Evolutionary conservation across 768 basidiomycete genomes (phyloP), one percentile per base, ranked within the genome.

Genomic region (Boletus rubescentipes): DNA sequence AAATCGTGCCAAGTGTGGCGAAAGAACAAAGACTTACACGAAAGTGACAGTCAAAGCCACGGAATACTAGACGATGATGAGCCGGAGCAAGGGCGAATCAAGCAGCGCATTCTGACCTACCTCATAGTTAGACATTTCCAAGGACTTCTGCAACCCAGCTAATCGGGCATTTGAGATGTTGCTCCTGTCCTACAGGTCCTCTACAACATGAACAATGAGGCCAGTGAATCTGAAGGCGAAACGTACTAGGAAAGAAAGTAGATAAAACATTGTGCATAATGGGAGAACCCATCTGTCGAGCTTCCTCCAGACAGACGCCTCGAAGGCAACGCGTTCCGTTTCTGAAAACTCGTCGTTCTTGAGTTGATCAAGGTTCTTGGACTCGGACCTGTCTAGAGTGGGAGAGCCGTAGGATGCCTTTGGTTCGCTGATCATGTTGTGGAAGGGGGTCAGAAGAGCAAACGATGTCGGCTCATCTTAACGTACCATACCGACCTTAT

Each of bases 91-190:
- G 30, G 34, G 9, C 11, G 11, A 37, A 23, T 16, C 15, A n/a
- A 45, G 35, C 6, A 18, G 15, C 9, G 14, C 20, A 12, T n/a
- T 18, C n/a, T 16, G n/a, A 49, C 39, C 29, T 55, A 65, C 67
- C 53, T 68, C 50, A 34, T 61, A 53, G 36, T 66, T 66, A 2
- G 63, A 43, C 18, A 65, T 53, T 4, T 37, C 67, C 46, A 86
- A 65, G 52, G 79, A 76, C n/a, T 71, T 76, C 61, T 84, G 81
- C 54, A 86, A 62, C 11, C 85, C 84, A 10, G 83, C 84, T 7
- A 85, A 75, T n/a, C 78, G 75, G 38, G 83, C 85, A 55, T 85
- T 85, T 29, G 77, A 77, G 36, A 85, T 71, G 59, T 85, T 83
- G 41, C 60, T 71, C 20, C 64, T 60, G 47, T 79, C 49, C 81